These are phyloP conservation scores for Cucumis cinereus DNA, from an alignment of 306 rosid genomes.

Conservation along the genomic window DNA sequence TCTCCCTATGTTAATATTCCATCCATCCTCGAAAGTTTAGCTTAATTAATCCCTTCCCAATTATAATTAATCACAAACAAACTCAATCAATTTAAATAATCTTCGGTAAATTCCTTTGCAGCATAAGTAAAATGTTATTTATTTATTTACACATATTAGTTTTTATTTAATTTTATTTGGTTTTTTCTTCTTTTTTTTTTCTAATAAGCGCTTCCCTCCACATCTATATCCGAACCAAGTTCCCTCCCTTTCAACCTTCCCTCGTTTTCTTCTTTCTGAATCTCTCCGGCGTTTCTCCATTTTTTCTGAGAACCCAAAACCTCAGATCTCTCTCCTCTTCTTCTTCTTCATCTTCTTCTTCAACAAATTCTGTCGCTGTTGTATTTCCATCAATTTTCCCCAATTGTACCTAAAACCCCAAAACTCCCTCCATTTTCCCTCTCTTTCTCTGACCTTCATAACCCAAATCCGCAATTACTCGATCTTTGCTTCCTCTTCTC, in stretches of 20 bases:
- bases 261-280: constrained; percentile 53
- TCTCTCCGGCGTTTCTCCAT: constrained; percentile 41
- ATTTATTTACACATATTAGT: neutral
- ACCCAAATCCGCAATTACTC: constrained; percentile 3
- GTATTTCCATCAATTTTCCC: constrained; percentile 9
- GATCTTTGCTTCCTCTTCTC: neutral
- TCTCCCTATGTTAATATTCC: neutral
- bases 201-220: constrained; percentile 67
- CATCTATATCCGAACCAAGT: constrained; percentile 86
- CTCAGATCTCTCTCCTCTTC: constrained; percentile 33
- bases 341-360: constrained; percentile 1
- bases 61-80: neutral
- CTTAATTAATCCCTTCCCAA: neutral
- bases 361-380: constrained; percentile 10
- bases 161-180: neutral
- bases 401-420: constrained; percentile 8
- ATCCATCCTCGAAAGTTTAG: neutral
- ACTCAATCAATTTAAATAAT: neutral
- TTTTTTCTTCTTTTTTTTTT: neutral
- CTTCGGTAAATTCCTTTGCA: neutral
- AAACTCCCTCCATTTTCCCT: constrained; percentile 20
- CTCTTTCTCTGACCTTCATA: neutral
- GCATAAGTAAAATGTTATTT: no score
- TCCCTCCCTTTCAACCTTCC: constrained; percentile 63
- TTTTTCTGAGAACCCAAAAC: constrained; percentile 31